phyloP scores from a whole-genome alignment of 106 monocot species.

The Acorus calamus region DNA sequence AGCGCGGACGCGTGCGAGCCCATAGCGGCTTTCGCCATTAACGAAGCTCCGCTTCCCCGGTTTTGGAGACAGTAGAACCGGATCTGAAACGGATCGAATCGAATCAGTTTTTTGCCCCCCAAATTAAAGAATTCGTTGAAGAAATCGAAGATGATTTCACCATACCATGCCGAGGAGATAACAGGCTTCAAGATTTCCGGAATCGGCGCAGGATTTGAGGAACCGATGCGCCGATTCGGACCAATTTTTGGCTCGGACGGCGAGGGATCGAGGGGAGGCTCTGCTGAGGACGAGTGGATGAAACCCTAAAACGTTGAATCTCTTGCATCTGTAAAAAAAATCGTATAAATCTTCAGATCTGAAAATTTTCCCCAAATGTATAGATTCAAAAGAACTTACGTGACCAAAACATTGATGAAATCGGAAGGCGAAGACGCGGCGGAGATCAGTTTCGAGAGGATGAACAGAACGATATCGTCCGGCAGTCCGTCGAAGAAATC shows the following conservation, averaged over 20 bases:
- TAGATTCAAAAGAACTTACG: slow-evolving; percentile 3
- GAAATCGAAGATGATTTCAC: background rate
- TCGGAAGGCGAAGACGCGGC: slow-evolving; percentile 12
- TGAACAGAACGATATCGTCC: slow-evolving; percentile 19
- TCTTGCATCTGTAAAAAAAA: slow-evolving; percentile 53
- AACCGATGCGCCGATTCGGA: slow-evolving; percentile 41
- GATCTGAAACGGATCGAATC: slow-evolving; percentile 19
- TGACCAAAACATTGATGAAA: slow-evolving; percentile 12
- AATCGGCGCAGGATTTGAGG: slow-evolving; percentile 38
- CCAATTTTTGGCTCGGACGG: slow-evolving; percentile 39
- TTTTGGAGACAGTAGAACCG: slow-evolving; percentile 55
- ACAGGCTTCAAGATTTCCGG: slow-evolving; percentile 53
- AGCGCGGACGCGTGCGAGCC: slow-evolving; percentile 49
- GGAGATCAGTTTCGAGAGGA: slow-evolving; percentile 14
- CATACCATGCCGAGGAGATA: slow-evolving; percentile 61
- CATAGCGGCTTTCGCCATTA: slow-evolving; percentile 57
- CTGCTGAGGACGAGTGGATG: slow-evolving; percentile 35
- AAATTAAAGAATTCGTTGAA: background rate
- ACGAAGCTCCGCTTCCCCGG: slow-evolving; percentile 21
- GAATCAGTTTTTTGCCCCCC: background rate
- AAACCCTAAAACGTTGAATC: slow-evolving; percentile 23
- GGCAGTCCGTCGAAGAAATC: slow-evolving; percentile 21
- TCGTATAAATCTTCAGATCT: background rate
- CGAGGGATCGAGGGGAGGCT: slow-evolving; percentile 23
- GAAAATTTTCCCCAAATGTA: background rate